Conservation (phyloP, 139 green algal genomes). For the Chlamydomonas asymmetrica region DNA sequence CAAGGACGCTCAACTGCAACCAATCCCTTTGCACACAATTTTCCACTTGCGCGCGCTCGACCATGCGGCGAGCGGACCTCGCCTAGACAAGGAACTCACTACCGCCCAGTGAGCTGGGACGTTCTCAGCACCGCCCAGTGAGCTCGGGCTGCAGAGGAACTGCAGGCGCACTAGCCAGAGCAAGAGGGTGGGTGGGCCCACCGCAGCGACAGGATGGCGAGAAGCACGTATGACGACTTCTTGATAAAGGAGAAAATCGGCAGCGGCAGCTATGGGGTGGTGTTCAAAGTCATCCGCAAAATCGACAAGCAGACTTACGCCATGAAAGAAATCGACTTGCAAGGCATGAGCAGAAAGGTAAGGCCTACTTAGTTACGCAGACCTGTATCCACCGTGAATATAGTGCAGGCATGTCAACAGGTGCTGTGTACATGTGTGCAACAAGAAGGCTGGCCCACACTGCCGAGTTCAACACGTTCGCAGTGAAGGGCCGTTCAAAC, state of each 20-base stretch:
- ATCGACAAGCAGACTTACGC: conserved; percentile 60
- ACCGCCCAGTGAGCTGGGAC: no score
- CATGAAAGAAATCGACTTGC: conserved; percentile 69
- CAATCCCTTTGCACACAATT: no score
- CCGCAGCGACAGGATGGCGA: conserved; percentile 22
- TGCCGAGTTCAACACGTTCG: no score
- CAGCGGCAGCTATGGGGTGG: conserved; percentile 56
- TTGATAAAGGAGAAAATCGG: conserved; percentile 53
- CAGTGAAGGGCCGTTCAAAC: no score
- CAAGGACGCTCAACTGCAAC: no score
- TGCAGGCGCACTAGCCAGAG: no score
- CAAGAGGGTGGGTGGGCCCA: not conserved
- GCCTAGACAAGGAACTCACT: no score
- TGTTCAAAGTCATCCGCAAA: conserved; percentile 56
- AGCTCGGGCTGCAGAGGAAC: no score
- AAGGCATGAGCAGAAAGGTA: conserved; percentile 58
- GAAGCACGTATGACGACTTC: conserved; percentile 43
- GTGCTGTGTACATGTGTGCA: conserved; percentile 72
- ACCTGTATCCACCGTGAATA: not conserved
- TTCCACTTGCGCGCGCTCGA: no score
- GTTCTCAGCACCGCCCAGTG: no score
- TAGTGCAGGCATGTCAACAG: conserved; percentile 38
- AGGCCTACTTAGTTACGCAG: not conserved
- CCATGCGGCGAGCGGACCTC: no score
- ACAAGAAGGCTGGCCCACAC: conserved; percentile 59